Percentiles rank a stretch among this genome's conserved stretches.
Conservation (phyloP, 352 stramenopile genomes). For the Thalassiosira hispida region DNA sequence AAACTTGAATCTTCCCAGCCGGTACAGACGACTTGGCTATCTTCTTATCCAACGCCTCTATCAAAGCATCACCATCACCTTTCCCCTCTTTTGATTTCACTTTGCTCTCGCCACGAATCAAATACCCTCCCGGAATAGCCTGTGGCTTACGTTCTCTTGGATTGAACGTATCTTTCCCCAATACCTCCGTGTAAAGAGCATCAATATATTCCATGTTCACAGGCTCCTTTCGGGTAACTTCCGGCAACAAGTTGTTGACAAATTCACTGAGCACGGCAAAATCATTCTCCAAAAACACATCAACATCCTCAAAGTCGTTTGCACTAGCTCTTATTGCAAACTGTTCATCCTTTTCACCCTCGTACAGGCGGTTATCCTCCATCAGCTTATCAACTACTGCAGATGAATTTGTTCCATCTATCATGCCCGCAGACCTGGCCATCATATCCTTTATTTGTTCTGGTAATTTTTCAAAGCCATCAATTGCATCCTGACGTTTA, state of each 20-base stretch:
- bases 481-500: slow-evolving; percentile 45
- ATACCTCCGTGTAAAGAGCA: slow-evolving; percentile 43
- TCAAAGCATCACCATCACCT: slow-evolving; percentile 52
- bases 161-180: slow-evolving; percentile 64
- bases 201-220: slow-evolving; percentile 47
- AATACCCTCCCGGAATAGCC: slow-evolving; percentile 66
- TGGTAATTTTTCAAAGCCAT: slow-evolving; percentile 42
- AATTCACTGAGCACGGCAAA: slow-evolving; percentile 37
- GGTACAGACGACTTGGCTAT: slow-evolving; percentile 41
- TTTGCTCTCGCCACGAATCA: slow-evolving; percentile 67
- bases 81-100: slow-evolving; percentile 34
- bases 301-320: slow-evolving; percentile 47
- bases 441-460: slow-evolving; percentile 55
- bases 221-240: slow-evolving; percentile 43
- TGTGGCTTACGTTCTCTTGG: slow-evolving; percentile 63
- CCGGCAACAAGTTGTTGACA: slow-evolving; percentile 42
- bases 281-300: slow-evolving; percentile 47
- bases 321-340: slow-evolving; percentile 35
- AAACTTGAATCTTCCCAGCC: slow-evolving; percentile 59
- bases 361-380: slow-evolving; percentile 36
- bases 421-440: slow-evolving; percentile 43
- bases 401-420: slow-evolving; percentile 45
- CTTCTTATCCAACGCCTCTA: slow-evolving; percentile 59
- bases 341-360: slow-evolving; percentile 35
- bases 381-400: slow-evolving; percentile 49